Evolutionary conservation across 441 rosid genomes (phyloP).

Genomic region (Gossypium trilobum): DNA sequence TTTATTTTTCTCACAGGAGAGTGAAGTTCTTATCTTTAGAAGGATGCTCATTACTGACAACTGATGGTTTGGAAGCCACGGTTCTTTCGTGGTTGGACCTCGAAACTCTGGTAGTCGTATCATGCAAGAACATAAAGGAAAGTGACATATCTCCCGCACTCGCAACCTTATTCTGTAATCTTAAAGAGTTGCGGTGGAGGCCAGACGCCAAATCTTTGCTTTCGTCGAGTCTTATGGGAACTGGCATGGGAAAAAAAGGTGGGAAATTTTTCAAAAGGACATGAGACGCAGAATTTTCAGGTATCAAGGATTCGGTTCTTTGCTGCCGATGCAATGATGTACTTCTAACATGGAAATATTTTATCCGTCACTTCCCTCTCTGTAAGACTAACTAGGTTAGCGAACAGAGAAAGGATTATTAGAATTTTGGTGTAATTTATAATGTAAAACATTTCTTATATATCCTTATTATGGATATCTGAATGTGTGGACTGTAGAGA

Average conservation of each 20-base stretch:
- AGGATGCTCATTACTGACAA: constrained; percentile 55
- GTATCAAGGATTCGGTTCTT: constrained; percentile 8
- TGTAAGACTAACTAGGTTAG: constrained; percentile 7
- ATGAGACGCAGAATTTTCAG: constrained; percentile 19
- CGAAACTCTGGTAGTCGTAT: constrained; percentile 43
- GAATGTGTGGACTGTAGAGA: background rate
- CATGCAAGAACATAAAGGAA: constrained; percentile 54
- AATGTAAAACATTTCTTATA: background rate
- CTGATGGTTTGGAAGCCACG: constrained; percentile 50
- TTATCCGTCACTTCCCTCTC: background rate
- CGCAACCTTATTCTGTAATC: constrained; percentile 44
- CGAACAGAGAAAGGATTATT: background rate
- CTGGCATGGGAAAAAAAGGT: constrained; percentile 60
- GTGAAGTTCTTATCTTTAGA: constrained; percentile 43
- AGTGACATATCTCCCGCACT: constrained; percentile 50
- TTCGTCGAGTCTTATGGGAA: constrained; percentile 33
- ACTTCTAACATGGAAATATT: background rate
- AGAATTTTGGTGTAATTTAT: background rate
- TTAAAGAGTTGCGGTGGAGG: constrained; percentile 61
- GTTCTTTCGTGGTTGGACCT: constrained; percentile 56
- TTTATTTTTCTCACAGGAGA: constrained; percentile 32
- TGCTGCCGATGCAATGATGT: background rate
- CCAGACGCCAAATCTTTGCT: constrained; percentile 60
- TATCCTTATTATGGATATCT: background rate
- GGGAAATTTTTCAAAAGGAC: constrained; percentile 57